These are phyloP conservation scores for Fusarium burgessii DNA, from an alignment of 2,329 filamentous ascomycete genomes.

Conservation along the genomic window DNA sequence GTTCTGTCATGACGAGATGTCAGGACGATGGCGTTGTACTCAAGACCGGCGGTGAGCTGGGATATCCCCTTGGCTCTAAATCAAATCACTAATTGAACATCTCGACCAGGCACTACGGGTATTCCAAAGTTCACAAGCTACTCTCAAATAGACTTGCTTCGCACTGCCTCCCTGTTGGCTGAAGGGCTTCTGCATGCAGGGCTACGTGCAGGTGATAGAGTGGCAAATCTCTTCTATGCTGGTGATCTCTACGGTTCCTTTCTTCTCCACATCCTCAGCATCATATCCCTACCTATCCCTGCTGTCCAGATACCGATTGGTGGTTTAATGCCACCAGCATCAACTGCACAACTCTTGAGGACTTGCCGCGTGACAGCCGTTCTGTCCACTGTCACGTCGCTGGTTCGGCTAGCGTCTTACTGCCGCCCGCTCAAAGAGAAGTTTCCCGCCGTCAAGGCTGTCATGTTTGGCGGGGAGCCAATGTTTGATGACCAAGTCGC, in stretches of 20 bases:
- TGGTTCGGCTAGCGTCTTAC: not conserved
- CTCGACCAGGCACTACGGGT: not conserved
- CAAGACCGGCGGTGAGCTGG: not conserved
- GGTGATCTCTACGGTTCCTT: not conserved
- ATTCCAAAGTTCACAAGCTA: not conserved
- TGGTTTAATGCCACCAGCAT: not conserved
- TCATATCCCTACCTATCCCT: not conserved
- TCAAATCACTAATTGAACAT: fast-evolving
- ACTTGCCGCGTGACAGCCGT: constrained; percentile 1
- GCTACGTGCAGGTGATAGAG: not conserved
- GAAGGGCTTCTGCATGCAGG: not conserved
- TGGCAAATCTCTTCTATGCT: not conserved
- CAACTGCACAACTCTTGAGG: not conserved
- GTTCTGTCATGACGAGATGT: not conserved
- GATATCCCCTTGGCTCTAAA: fast-evolving
- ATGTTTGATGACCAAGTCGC: constrained; percentile 1
- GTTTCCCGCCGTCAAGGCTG: not conserved
- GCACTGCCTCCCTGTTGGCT: not conserved
- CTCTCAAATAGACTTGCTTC: not conserved
- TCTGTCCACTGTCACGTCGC: not conserved
- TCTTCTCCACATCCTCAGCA: not conserved
- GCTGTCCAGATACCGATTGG: not conserved
- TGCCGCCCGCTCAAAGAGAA: not conserved
- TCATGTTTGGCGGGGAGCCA: constrained; percentile 9
- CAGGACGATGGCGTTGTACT: not conserved